These are phyloP conservation scores for Rhizodiscina lignyota DNA, from an alignment of 495 filamentous ascomycete genomes.

Conservation along the genomic window DNA sequence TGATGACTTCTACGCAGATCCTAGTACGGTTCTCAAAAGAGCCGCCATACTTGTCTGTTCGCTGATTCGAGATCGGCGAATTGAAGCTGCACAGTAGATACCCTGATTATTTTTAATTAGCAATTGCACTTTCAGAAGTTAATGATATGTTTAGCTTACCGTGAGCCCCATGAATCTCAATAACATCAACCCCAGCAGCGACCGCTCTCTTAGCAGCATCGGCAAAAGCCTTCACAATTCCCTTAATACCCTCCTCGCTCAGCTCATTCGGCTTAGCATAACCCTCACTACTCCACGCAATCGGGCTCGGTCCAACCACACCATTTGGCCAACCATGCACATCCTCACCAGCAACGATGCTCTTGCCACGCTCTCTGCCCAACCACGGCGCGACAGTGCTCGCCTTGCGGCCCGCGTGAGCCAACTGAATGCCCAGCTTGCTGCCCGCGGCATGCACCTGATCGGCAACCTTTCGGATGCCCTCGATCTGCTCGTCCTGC, in stretches of 20 bases:
- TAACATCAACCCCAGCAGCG: slow-evolving; percentile 37
- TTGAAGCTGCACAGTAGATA: too few relatives aligned
- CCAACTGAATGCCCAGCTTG: slow-evolving; percentile 59
- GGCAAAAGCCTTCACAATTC: slow-evolving; percentile 38
- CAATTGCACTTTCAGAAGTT: too few relatives aligned
- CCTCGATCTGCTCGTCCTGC: slow-evolving; percentile 54
- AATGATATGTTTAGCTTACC: too few relatives aligned
- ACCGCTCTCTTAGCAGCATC: slow-evolving; percentile 37
- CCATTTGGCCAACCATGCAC: slow-evolving; percentile 46
- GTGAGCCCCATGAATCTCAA: slow-evolving; percentile 40
- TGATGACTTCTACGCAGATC: slow-evolving; percentile 20
- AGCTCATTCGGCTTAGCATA: slow-evolving; percentile 36
- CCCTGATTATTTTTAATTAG: too few relatives aligned
- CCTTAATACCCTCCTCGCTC: slow-evolving; percentile 37
- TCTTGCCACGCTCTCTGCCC: slow-evolving; percentile 16
- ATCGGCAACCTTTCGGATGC: slow-evolving; percentile 42
- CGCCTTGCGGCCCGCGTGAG: slow-evolving; percentile 64
- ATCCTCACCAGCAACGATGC: slow-evolving; percentile 29
- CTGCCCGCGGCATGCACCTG: slow-evolving; percentile 55
- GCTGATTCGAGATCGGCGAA: slow-evolving; percentile 22
- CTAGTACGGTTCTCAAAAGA: slow-evolving; percentile 25
- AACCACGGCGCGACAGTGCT: slow-evolving; percentile 54
- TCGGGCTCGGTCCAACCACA: slow-evolving; percentile 37
- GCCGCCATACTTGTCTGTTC: slow-evolving; percentile 27
- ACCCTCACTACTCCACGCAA: slow-evolving; percentile 31